Evolutionary conservation across 352 stramenopile species (phyloP).

Genomic region (Pythium angustatum): DNA sequence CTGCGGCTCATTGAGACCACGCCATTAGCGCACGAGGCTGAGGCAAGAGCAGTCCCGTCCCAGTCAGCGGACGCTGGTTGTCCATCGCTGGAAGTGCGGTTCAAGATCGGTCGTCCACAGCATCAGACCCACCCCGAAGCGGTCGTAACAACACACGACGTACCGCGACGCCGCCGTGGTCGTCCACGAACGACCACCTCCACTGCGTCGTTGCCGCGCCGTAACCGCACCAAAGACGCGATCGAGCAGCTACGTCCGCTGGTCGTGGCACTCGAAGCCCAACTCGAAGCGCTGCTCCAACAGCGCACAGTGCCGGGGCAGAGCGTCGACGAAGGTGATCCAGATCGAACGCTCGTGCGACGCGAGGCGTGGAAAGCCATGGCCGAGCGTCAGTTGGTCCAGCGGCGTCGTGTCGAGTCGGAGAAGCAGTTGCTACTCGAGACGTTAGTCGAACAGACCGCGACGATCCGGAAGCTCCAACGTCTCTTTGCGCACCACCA

Average conservation of each 20-base stretch:
- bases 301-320: too few species aligned
- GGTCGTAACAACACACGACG: too few species aligned
- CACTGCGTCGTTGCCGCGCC: neutral
- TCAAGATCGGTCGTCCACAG: neutral
- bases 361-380: neutral
- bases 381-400: neutral
- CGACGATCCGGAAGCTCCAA: neutral
- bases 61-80: too few species aligned
- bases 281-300: neutral
- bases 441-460: neutral
- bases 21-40: neutral
- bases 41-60: too few species aligned
- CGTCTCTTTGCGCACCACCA: neutral
- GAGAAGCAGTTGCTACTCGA: neutral
- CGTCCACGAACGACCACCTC: neutral
- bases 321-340: neutral
- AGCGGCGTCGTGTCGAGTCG: neutral
- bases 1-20: neutral
- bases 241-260: neutral
- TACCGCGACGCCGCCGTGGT: neutral
- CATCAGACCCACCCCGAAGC: neutral
- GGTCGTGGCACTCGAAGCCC: neutral
- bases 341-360: neutral
- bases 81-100: neutral
- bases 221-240: neutral